Conservation (phyloP, 169 alveolate genomes). For the Eimeria praecox region DNA sequence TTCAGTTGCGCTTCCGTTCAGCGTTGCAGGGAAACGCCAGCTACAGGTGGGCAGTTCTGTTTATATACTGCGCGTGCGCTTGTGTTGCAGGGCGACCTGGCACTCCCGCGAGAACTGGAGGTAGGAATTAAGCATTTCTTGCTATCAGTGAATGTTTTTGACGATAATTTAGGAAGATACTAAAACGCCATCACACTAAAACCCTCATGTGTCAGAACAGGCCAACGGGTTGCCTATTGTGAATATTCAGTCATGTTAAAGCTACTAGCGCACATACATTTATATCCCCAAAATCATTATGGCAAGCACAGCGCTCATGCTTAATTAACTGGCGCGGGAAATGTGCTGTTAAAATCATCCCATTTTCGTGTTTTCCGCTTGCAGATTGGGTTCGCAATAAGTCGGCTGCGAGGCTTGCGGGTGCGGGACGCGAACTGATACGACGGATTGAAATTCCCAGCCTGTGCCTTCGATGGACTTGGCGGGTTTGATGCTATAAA, state of each 20-base stretch:
- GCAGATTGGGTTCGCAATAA: conserved; percentile 77
- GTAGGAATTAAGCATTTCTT: neutral
- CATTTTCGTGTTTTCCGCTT: neutral
- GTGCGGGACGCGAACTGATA: neutral
- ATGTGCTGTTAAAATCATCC: neutral
- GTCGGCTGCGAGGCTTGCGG: conserved; percentile 68
- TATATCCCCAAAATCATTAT: neutral
- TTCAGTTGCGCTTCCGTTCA: too few relatives aligned
- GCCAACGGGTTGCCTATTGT: too few relatives aligned
- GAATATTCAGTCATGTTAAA: neutral
- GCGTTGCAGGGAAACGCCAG: too few relatives aligned
- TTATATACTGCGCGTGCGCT: neutral
- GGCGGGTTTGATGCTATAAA: too few relatives aligned
- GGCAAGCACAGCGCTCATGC: neutral
- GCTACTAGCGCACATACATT: neutral
- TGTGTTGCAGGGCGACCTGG: conserved; percentile 76
- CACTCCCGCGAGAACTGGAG: conserved; percentile 69
- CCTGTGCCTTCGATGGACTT: too few relatives aligned
- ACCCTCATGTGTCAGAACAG: neutral
- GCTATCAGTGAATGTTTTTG: too few relatives aligned
- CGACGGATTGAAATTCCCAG: neutral
- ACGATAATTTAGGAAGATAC: too few relatives aligned
- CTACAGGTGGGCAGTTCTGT: neutral
- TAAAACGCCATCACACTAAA: too few relatives aligned
- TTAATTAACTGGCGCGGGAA: neutral